phyloP scores from a whole-genome alignment of 768 basidiomycete species.

The Hemileccinum rubropunctum region DNA sequence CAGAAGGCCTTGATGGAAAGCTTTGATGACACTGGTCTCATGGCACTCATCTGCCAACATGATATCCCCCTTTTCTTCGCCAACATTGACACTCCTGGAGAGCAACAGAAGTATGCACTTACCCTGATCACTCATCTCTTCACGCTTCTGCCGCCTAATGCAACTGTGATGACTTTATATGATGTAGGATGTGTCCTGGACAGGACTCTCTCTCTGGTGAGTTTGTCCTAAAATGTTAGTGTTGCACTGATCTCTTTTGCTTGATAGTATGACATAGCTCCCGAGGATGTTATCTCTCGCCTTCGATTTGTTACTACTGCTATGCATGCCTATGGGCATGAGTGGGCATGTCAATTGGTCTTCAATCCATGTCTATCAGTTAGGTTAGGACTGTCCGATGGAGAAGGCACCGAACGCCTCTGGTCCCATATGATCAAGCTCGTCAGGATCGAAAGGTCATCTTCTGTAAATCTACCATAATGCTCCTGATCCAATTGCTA shows the following conservation, averaged over 20 bases:
- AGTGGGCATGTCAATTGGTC: slow-evolving; percentile 26
- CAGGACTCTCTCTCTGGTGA: slow-evolving; percentile 22
- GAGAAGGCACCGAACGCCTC: slow-evolving; percentile 15
- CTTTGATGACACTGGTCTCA: slow-evolving; percentile 36
- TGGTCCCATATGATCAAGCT: slow-evolving; percentile 36
- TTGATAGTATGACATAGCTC: no score
- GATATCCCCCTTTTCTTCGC: slow-evolving; percentile 39
- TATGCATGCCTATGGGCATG: slow-evolving; percentile 40
- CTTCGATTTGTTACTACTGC: no score
- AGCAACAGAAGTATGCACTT: slow-evolving; percentile 30
- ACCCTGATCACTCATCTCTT: slow-evolving; percentile 33
- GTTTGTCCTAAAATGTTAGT: no score
- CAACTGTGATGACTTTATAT: slow-evolving; percentile 32
- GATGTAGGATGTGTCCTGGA: slow-evolving; percentile 39
- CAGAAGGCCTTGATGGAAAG: slow-evolving; percentile 20
- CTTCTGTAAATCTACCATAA: no score
- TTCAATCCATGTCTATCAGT: not conserved
- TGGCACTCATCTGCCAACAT: slow-evolving; percentile 39
- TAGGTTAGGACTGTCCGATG: not conserved
- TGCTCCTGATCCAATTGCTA: no score
- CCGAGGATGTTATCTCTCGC: no score
- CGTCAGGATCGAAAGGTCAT: no score
- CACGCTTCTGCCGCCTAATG: slow-evolving; percentile 23
- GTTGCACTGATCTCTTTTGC: no score
- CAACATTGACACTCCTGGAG: slow-evolving; percentile 23